These are phyloP conservation scores for Aspergillus sparsus DNA, from an alignment of 495 filamentous ascomycete species.

Conservation along the genomic window DNA sequence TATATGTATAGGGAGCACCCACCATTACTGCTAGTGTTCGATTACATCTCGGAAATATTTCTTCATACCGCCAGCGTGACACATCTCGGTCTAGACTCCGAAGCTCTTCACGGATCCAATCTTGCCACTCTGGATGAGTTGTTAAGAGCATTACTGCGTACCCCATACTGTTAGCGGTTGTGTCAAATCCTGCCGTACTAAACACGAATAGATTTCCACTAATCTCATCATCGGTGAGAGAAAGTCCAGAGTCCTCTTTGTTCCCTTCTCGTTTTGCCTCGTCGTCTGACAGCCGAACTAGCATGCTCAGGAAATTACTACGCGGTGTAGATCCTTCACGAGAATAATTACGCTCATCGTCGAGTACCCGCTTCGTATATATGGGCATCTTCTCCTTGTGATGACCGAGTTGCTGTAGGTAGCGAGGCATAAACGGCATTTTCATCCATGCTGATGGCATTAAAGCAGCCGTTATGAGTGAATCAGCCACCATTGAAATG, in stretches of 20 bases:
- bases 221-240: slow-evolving; percentile 42
- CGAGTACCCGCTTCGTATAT: slow-evolving; percentile 36
- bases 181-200: slow-evolving; percentile 57
- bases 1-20: neutral
- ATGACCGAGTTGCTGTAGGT: slow-evolving; percentile 30
- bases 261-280: slow-evolving; percentile 2
- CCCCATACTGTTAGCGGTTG: slow-evolving; percentile 52
- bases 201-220: slow-evolving; percentile 50
- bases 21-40: slow-evolving; percentile 49
- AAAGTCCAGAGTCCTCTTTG: slow-evolving; percentile 3
- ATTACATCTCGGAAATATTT: slow-evolving; percentile 43
- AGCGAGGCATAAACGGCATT: slow-evolving; percentile 32
- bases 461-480: slow-evolving; percentile 34
- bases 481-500: slow-evolving; percentile 30
- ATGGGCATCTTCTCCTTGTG: slow-evolving; percentile 26
- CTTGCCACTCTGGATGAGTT: slow-evolving; percentile 48
- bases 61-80: slow-evolving; percentile 21
- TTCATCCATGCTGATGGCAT: slow-evolving; percentile 30
- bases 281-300: slow-evolving; percentile 40
- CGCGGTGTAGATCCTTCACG: slow-evolving; percentile 21
- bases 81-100: slow-evolving; percentile 13
- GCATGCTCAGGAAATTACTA: slow-evolving; percentile 41
- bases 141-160: slow-evolving; percentile 52
- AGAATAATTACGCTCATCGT: slow-evolving; percentile 33
- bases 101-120: slow-evolving; percentile 50